phyloP scores from a whole-genome alignment of 2,329 filamentous ascomycete species.

The Ophiobolus disseminans region DNA sequence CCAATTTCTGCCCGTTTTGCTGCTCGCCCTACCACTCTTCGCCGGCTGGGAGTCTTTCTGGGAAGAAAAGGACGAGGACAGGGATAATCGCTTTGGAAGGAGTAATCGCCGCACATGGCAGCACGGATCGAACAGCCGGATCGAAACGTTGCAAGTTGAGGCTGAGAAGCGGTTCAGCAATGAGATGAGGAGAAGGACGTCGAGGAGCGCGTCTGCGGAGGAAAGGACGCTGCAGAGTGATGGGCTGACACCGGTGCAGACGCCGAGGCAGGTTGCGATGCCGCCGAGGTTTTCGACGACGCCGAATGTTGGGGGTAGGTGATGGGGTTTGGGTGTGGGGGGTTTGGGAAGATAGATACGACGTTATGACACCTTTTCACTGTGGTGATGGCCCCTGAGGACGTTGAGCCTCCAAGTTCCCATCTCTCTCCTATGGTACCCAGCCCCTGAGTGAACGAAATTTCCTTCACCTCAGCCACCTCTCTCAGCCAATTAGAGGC shows the following conservation, averaged over 20 bases:
- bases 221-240: slow-evolving; percentile 22
- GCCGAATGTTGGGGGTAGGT: neutral
- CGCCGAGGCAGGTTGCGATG: neutral
- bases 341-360: neutral
- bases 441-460: too few relatives aligned
- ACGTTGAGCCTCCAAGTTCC: too few relatives aligned
- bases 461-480: too few relatives aligned
- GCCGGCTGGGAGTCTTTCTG: slow-evolving; percentile 41
- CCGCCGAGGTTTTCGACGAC: slow-evolving; percentile 8
- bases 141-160: slow-evolving; percentile 11
- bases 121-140: slow-evolving; percentile 3
- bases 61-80: slow-evolving; percentile 37
- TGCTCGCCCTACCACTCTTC: slow-evolving; percentile 40
- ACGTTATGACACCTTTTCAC: neutral
- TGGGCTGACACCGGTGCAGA: slow-evolving; percentile 6
- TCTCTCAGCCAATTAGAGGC: too few relatives aligned
- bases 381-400: too few relatives aligned
- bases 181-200: slow-evolving; percentile 3
- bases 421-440: too few relatives aligned
- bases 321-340: neutral
- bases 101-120: slow-evolving; percentile 10
- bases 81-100: slow-evolving; percentile 25
- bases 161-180: slow-evolving; percentile 1
- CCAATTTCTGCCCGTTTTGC: slow-evolving; percentile 37
- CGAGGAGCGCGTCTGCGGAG: slow-evolving; percentile 19